These are phyloP conservation scores for Mycena epipterygia DNA, from an alignment of 768 basidiomycete genomes.

Conservation along the genomic window DNA sequence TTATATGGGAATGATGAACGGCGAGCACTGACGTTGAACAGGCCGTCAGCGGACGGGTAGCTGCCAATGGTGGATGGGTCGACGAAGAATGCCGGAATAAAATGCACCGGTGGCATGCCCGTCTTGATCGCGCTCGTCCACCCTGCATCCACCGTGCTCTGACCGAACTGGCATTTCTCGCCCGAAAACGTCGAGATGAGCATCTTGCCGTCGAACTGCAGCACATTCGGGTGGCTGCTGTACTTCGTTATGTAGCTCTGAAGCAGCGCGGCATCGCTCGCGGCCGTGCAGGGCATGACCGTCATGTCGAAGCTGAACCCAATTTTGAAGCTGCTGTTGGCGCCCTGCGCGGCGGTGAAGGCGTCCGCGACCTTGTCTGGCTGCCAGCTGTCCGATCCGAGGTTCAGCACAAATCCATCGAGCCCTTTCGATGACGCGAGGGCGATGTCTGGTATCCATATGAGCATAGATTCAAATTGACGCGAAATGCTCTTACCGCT, in stretches of 20 bases:
- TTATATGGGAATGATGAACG: conserved; percentile 13
- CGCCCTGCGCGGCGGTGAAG: conserved; percentile 68
- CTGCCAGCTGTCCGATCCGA: conserved; percentile 75
- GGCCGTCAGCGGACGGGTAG: conserved; percentile 64
- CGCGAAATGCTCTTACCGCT: background rate
- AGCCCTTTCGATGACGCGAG: conserved; percentile 20
- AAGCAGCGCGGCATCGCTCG: conserved; percentile 62
- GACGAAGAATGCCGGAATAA: conserved; percentile 80
- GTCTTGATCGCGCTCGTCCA: too few species aligned
- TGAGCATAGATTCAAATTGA: background rate
- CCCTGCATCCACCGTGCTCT: conserved; percentile 60
- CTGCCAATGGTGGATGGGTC: conserved; percentile 60
- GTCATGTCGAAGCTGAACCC: conserved; percentile 88
- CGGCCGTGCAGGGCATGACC: conserved; percentile 67
- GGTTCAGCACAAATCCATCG: conserved; percentile 71
- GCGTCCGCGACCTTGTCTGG: too few species aligned
- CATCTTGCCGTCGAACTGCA: conserved; percentile 58
- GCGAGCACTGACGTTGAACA: conserved; percentile 63
- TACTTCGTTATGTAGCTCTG: conserved; percentile 69
- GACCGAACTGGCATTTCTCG: conserved; percentile 77
- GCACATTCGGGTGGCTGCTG: conserved; percentile 69
- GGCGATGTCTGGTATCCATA: conserved; percentile 49
- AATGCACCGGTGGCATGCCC: too few species aligned
- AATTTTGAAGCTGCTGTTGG: conserved; percentile 73
- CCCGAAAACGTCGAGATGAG: conserved; percentile 83